A percentile compares a stretch with the other conserved stretches of the same genome.
Conservation (phyloP, 345 rosid genomes). For the Noccaea caerulescens region DNA sequence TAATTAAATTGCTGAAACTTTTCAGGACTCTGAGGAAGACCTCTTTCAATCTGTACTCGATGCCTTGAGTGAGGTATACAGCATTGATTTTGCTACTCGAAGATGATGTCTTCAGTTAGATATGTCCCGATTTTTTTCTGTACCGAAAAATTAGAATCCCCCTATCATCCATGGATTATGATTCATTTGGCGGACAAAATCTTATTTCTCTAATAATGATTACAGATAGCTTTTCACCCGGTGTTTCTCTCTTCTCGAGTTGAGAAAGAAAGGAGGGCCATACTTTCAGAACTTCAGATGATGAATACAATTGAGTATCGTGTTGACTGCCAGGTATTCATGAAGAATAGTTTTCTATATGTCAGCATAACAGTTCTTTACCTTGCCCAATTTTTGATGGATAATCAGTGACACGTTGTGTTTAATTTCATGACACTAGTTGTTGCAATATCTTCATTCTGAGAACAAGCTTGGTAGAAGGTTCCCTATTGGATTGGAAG, state of each 20-base stretch:
- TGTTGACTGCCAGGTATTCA: constrained; percentile 94
- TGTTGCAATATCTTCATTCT: constrained; percentile 95
- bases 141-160: not conserved
- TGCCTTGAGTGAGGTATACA: constrained; percentile 89
- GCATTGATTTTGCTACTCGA: constrained; percentile 10
- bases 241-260: constrained; percentile 93
- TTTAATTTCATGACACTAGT: constrained; percentile 53
- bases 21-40: constrained; percentile 83
- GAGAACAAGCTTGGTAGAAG: constrained; percentile 98
- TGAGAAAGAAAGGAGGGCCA: constrained; percentile 98
- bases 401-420: constrained; percentile 17
- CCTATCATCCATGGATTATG: constrained; percentile 1
- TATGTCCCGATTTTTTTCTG: constrained; percentile 19
- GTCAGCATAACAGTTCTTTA: constrained; percentile 28
- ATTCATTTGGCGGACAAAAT: constrained; percentile 1
- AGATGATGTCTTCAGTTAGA: constrained; percentile 26
- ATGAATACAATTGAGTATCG: constrained; percentile 99
- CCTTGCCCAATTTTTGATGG: constrained; percentile 22
- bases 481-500: constrained; percentile 98
- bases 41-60: constrained; percentile 84
- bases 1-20: constrained; percentile 32
- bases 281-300: constrained; percentile 98
- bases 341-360: constrained; percentile 34
- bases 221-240: constrained; percentile 95
- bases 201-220: constrained; percentile 25